These are phyloP conservation scores for Colletotrichum musicola DNA, from an alignment of 2,329 filamentous ascomycete genomes.

Conservation along the genomic window DNA sequence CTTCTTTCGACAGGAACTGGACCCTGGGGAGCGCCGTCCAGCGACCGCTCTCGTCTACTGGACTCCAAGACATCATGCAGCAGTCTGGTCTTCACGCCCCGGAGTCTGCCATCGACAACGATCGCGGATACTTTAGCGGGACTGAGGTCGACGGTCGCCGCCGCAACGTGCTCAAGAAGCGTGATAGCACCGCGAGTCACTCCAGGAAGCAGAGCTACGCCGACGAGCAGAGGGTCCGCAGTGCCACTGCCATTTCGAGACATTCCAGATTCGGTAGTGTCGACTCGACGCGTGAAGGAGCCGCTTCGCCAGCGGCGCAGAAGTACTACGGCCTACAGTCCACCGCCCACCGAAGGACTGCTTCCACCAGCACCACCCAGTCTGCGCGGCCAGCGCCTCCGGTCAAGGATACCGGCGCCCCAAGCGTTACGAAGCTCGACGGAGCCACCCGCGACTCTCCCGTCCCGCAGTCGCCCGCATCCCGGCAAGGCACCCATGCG, in stretches of 20 bases:
- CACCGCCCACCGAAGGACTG: slow-evolving; percentile 68
- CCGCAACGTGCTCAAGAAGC: slow-evolving; percentile 85
- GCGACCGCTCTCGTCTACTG: slow-evolving; percentile 67
- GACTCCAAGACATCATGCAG: slow-evolving; percentile 59
- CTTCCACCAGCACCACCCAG: slow-evolving; percentile 70
- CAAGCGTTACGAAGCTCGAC: slow-evolving; percentile 73
- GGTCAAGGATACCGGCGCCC: slow-evolving; percentile 66
- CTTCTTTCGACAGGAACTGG: slow-evolving; percentile 79
- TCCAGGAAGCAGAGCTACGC: slow-evolving; percentile 81
- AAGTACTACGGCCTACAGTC: slow-evolving; percentile 74
- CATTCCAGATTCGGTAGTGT: slow-evolving; percentile 85
- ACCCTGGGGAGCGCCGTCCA: slow-evolving; percentile 67
- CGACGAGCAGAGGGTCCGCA: slow-evolving; percentile 78
- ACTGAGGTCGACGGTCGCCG: slow-evolving; percentile 83
- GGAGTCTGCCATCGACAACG: slow-evolving; percentile 72
- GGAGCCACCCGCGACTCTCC: slow-evolving; percentile 54
- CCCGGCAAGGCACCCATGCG: slow-evolving; percentile 59
- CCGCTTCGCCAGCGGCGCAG: slow-evolving; percentile 73
- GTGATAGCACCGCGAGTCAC: slow-evolving; percentile 69
- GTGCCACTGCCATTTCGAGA: slow-evolving; percentile 73
- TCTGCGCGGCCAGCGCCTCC: slow-evolving; percentile 64
- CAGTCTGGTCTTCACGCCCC: slow-evolving; percentile 53
- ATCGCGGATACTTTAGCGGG: slow-evolving; percentile 94
- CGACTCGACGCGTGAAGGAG: slow-evolving; percentile 76
- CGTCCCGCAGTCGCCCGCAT: slow-evolving; percentile 58